phyloP scores from a whole-genome alignment of 768 basidiomycete species.

The Aureoboletus auriporus region DNA sequence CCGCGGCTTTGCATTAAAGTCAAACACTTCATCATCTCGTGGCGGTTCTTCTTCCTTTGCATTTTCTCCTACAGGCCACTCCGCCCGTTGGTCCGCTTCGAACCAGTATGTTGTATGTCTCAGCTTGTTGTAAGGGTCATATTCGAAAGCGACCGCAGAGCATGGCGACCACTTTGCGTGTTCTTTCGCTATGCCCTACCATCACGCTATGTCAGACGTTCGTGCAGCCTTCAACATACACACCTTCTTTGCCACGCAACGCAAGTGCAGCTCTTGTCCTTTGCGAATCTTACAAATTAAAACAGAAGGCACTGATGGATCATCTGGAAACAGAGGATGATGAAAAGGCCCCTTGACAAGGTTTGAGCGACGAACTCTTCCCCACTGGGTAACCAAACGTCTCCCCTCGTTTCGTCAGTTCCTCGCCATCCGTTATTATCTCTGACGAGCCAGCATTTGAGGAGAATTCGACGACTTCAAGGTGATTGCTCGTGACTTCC shows the following conservation, averaged over 20 bases:
- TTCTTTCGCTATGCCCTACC: conserved; percentile 95
- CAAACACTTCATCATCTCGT: conserved; percentile 78
- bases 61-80: conserved; percentile 93
- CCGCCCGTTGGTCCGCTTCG: conserved; percentile 72
- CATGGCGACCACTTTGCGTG: conserved; percentile 99
- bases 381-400: conserved; percentile 82
- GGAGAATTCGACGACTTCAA: conserved; percentile 54
- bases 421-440: conserved; percentile 49
- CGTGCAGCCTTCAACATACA: conserved; percentile 9
- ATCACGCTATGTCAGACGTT: not conserved
- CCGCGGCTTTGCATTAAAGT: conserved; percentile 81
- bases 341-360: conserved; percentile 3
- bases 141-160: conserved; percentile 93
- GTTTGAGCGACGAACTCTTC: conserved; percentile 51
- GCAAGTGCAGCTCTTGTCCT: conserved; percentile 84
- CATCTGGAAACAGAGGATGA: conserved; percentile 39
- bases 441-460: conserved; percentile 37
- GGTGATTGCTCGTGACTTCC: conserved; percentile 82
- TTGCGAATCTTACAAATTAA: conserved; percentile 90
- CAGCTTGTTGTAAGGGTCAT: conserved; percentile 96
- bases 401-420: conserved; percentile 67
- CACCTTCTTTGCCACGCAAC: conserved; percentile 92
- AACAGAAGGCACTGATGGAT: conserved; percentile 61
- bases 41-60: conserved; percentile 79
- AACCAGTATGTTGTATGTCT: conserved; percentile 96